Evolutionary conservation across 352 stramenopile species (phyloP).

Genomic region (Globisporangium cederbergense): DNA sequence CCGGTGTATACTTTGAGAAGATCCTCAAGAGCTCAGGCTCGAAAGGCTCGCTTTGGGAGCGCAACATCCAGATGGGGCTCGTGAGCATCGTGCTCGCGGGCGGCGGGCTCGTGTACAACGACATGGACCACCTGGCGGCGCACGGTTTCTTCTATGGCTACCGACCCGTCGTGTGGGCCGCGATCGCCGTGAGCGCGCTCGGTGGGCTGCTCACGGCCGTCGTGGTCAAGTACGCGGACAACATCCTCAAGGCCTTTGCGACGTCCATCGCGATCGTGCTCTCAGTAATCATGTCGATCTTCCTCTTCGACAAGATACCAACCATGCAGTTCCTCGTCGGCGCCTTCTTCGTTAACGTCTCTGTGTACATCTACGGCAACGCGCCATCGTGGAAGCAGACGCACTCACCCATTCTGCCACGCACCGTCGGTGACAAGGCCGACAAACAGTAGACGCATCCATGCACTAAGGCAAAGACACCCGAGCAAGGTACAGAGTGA

Average conservation of each 20-base stretch:
- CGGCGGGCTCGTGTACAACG: slow-evolving; percentile 59
- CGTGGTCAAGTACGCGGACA: slow-evolving; percentile 86
- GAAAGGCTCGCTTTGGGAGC: slow-evolving; percentile 73
- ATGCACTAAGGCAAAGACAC: background rate
- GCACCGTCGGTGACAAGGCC: slow-evolving; percentile 12
- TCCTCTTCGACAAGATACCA: slow-evolving; percentile 82
- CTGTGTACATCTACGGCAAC: slow-evolving; percentile 76
- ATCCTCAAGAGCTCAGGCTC: slow-evolving; percentile 70
- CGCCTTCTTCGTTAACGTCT: slow-evolving; percentile 73
- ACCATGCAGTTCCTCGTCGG: slow-evolving; percentile 70
- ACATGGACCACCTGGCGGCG: slow-evolving; percentile 44
- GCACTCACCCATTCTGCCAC: slow-evolving; percentile 17
- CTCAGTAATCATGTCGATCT: slow-evolving; percentile 79
- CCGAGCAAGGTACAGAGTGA: background rate
- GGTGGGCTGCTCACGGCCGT: slow-evolving; percentile 77
- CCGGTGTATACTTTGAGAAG: slow-evolving; percentile 85
- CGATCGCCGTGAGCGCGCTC: slow-evolving; percentile 64
- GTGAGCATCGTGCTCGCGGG: slow-evolving; percentile 63
- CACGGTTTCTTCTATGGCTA: slow-evolving; percentile 84
- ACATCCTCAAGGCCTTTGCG: slow-evolving; percentile 85
- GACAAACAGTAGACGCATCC: slow-evolving; percentile 3
- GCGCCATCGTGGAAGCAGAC: slow-evolving; percentile 37
- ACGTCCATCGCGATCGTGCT: slow-evolving; percentile 83
- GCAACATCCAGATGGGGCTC: slow-evolving; percentile 82
- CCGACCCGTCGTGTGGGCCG: slow-evolving; percentile 68